Percentiles rank a stretch among this genome's conserved stretches.
phyloP scores from a whole-genome alignment of 1,139 yeast species.

The Lodderomyces oxycetoniae region DNA sequence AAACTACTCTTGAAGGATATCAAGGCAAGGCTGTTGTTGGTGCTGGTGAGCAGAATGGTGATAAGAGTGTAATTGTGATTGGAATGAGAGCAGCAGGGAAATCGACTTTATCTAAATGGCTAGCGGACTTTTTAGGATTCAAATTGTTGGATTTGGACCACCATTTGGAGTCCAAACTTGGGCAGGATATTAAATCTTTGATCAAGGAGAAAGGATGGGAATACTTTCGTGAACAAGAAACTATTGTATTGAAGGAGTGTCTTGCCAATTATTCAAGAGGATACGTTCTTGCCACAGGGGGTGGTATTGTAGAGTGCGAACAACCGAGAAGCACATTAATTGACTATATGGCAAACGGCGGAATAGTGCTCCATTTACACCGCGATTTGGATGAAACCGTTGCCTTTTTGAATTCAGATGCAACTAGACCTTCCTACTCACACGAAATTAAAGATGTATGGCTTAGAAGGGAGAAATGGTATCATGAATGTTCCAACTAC shows the following conservation, averaged over 20 bases:
- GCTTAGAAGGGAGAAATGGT: conserved; percentile 76
- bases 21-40: conserved; percentile 34
- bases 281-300: conserved; percentile 87
- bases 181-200: conserved; percentile 58
- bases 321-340: conserved; percentile 62
- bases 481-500: conserved; percentile 73
- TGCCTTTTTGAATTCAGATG: conserved; percentile 66
- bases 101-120: conserved; percentile 78
- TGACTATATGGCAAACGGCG: conserved; percentile 51
- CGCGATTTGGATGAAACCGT: conserved; percentile 82
- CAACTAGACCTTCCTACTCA: conserved; percentile 80
- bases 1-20: conserved; percentile 63
- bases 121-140: conserved; percentile 68
- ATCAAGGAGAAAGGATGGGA: conserved; percentile 82
- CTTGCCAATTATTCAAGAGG: conserved; percentile 48
- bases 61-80: conserved; percentile 69
- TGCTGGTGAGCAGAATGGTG: conserved; percentile 21
- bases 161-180: conserved; percentile 54
- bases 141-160: conserved; percentile 74
- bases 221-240: conserved; percentile 68
- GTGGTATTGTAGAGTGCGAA: conserved; percentile 84
- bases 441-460: conserved; percentile 81
- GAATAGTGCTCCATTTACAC: conserved; percentile 84
- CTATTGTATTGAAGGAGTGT: conserved; percentile 50
- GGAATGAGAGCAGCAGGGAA: conserved; percentile 99